phyloP scores from a whole-genome alignment of 2,329 filamentous ascomycete genomes.

The Neonectria neomacrospora region DNA sequence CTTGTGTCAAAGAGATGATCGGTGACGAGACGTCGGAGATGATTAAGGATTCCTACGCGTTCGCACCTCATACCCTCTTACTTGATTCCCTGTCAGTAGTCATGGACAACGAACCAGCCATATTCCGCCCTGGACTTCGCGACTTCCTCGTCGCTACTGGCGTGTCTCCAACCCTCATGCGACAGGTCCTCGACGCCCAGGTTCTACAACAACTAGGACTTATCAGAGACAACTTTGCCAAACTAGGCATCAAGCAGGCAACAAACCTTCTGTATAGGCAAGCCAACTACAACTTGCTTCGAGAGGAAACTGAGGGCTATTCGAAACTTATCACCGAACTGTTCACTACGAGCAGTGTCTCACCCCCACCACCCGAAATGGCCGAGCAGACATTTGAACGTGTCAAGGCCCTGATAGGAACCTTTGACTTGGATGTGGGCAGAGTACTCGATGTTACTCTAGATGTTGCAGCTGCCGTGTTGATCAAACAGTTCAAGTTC shows the following conservation, averaged over 20 bases:
- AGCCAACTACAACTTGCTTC: conserved; percentile 93
- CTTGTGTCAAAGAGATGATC: conserved; percentile 78
- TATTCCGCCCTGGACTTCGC: conserved; percentile 64
- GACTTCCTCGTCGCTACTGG: conserved; percentile 77
- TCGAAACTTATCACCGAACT: conserved; percentile 96
- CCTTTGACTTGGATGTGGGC: conserved; percentile 96
- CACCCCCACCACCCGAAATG: conserved; percentile 77
- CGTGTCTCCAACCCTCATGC: conserved; percentile 78
- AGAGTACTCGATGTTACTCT: conserved; percentile 93
- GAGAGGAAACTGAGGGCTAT: conserved; percentile 96
- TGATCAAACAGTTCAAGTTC: conserved; percentile 93
- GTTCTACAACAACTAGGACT: conserved; percentile 81
- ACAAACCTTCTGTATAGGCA: conserved; percentile 95
- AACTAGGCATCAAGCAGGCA: conserved; percentile 86
- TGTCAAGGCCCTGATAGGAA: conserved; percentile 93
- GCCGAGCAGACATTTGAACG: conserved; percentile 89
- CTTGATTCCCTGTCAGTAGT: conserved; percentile 85
- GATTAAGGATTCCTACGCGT: conserved; percentile 60
- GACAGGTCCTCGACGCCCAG: conserved; percentile 82
- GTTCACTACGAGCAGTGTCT: conserved; percentile 84
- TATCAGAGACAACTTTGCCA: conserved; percentile 85
- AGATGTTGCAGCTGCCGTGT: conserved; percentile 91
- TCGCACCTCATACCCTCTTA: conserved; percentile 77
- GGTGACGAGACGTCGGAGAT: conserved; percentile 64
- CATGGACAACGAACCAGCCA: conserved; percentile 72